These are phyloP conservation scores for Aspergillus brasiliensis DNA, from an alignment of 2,329 filamentous ascomycete genomes.

Conservation along the genomic window DNA sequence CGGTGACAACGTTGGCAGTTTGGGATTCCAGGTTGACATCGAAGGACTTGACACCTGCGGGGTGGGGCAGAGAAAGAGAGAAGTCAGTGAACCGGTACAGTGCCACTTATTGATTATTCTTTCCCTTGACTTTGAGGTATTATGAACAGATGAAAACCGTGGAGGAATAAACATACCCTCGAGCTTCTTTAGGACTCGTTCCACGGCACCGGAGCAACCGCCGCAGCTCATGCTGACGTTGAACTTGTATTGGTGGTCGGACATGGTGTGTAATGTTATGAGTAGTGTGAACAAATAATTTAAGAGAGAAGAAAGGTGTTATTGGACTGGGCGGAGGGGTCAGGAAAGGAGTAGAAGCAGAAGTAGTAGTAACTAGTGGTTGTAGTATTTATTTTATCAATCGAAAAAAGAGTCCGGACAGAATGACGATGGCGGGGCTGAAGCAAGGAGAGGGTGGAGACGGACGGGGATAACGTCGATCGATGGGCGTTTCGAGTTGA, in stretches of 20 bases:
- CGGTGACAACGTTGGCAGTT: slow-evolving; percentile 74
- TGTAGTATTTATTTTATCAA: too few species aligned
- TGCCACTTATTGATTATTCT: not conserved
- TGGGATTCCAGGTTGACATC: slow-evolving; percentile 86
- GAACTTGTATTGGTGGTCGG: slow-evolving; percentile 91
- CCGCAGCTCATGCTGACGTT: slow-evolving; percentile 91
- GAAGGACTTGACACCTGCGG: slow-evolving; percentile 78
- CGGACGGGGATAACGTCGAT: not conserved
- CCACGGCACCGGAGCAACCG: slow-evolving; percentile 92
- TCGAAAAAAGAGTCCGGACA: not conserved
- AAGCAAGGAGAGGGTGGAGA: not conserved
- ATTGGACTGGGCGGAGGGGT: too few species aligned
- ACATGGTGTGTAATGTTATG: slow-evolving; percentile 47
- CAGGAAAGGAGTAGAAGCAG: too few species aligned
- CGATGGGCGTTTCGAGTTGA: not conserved
- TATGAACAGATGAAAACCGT: too few species aligned
- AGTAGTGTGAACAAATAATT: not conserved
- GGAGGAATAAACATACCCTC: slow-evolving; percentile 63
- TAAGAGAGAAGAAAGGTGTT: too few species aligned
- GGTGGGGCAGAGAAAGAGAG: not conserved
- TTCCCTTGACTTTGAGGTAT: too few species aligned
- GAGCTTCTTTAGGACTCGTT: slow-evolving; percentile 88
- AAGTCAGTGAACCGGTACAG: not conserved
- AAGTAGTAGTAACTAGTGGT: too few species aligned
- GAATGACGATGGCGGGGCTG: not conserved